phyloP scores from a whole-genome alignment of 495 filamentous ascomycete genomes.

The Lichenothelia convexa region DNA sequence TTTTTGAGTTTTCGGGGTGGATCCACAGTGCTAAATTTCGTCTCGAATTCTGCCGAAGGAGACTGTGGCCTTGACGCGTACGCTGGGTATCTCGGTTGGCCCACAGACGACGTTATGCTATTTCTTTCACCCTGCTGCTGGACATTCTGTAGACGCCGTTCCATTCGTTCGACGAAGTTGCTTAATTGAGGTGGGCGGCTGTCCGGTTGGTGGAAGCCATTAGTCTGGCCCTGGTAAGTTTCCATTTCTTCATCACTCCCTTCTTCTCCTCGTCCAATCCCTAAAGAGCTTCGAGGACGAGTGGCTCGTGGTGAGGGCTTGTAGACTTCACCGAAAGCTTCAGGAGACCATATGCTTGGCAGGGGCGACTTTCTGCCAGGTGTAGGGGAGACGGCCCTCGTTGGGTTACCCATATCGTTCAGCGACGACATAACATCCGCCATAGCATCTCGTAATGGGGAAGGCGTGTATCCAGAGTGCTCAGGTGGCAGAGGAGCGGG shows the following conservation, averaged over 20 bases:
- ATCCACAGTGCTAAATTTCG: constrained; percentile 11
- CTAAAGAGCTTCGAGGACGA: constrained; percentile 57
- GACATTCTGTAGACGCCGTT: constrained; percentile 55
- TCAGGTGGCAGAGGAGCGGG: constrained; percentile 41
- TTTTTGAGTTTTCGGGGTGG: constrained; percentile 28
- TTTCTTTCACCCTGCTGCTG: constrained; percentile 30
- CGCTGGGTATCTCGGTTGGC: constrained; percentile 30
- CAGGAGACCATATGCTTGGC: constrained; percentile 76
- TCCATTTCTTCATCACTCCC: constrained; percentile 36
- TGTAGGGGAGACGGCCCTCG: constrained; percentile 23
- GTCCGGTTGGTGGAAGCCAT: background rate
- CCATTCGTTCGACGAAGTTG: constrained; percentile 81
- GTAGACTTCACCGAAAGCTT: constrained; percentile 55
- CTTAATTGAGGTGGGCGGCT: constrained; percentile 30
- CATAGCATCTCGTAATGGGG: constrained; percentile 84
- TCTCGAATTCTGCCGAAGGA: constrained; percentile 17
- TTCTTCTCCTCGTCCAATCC: constrained; percentile 30
- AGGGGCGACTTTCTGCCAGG: constrained; percentile 28
- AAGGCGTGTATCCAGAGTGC: constrained; percentile 46
- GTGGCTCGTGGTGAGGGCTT: constrained; percentile 18
- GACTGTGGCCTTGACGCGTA: constrained; percentile 29
- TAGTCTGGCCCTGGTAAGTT: background rate
- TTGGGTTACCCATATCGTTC: constrained; percentile 60
- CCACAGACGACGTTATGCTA: constrained; percentile 19
- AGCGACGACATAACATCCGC: constrained; percentile 96